Base-by-base conservation (phyloP, 768 basidiomycete species). In the Phaeotremella fagi region DNA sequence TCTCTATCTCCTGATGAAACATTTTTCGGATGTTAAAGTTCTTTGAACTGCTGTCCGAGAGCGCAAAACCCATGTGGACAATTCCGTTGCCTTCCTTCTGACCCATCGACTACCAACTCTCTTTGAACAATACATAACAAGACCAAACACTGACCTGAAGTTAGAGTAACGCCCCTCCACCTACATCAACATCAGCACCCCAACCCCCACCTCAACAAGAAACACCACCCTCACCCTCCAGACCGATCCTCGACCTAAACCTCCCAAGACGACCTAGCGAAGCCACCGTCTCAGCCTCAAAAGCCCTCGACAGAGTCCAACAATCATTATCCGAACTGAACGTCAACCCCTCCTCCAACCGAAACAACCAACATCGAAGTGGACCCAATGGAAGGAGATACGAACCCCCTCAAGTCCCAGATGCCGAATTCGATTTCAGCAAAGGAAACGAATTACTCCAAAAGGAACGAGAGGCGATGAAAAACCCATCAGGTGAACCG, bases 71-170 rank as follows among this genome's bases (percentile, higher is more conserved):
- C 66, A 61, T 68, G 69, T 71, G 69, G 69, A 71, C 66, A 68
- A 50, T 56, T 71, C 69, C 69, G 69, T 71, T 71, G 69, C 69
- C 69, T 71, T 71, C 69, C 69, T 71, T 71, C 69, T 71, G 69
- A 71, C 47, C 53, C 22, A 33, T 33, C 31, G 31, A 33, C 31
- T 33, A n/a, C n/a, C n/a, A n/a, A n/a, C n/a, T n/a, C n/a, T n/a
- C n/a, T n/a, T n/a, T n/a, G n/a, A n/a, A n/a, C n/a, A n/a, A n/a
- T n/a, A 33, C 7, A 33, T 33, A 33, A 33, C 31, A 22, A 23
- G 27, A 1, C 50, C 55, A 63, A 50, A 68, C 31, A 42, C 3
- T 49, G 12, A 3, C 12, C 56, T 52, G 35, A 52, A 45, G 16
- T 27, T 15, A 63, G 58, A 59, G 61, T 37, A 24, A 46, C n/a